Evolutionary conservation across 495 filamentous ascomycete species (phyloP).

Genomic region (Copromyces sp.): DNA sequence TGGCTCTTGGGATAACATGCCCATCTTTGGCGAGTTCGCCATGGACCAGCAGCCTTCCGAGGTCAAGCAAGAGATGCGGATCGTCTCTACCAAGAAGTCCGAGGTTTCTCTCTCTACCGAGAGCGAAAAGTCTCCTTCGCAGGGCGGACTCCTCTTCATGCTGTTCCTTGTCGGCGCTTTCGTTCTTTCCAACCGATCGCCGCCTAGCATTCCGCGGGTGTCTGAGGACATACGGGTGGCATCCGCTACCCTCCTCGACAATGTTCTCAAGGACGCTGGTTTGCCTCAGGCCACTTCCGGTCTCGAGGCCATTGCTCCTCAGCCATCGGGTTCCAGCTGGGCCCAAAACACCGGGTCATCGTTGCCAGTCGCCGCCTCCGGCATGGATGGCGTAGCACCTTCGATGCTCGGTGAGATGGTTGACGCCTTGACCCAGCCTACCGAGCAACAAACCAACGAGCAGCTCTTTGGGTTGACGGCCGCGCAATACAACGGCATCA

Average conservation of each 20-base stretch:
- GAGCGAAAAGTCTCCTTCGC: slow-evolving; percentile 51
- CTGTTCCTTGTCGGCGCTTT: slow-evolving; percentile 95
- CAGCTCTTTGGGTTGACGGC: slow-evolving; percentile 78
- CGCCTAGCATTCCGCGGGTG: slow-evolving; percentile 65
- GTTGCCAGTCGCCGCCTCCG: slow-evolving; percentile 43
- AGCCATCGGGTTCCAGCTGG: slow-evolving; percentile 42
- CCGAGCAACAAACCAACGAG: slow-evolving; percentile 78
- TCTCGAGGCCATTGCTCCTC: slow-evolving; percentile 38
- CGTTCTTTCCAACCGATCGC: slow-evolving; percentile 75
- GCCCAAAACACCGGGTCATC: slow-evolving; percentile 27
- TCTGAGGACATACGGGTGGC: slow-evolving; percentile 90
- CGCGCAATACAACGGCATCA: slow-evolving; percentile 84
- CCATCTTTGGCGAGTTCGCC: slow-evolving; percentile 55
- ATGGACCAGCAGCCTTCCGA: slow-evolving; percentile 34
- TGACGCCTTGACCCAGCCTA: slow-evolving; percentile 62
- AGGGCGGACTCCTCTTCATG: slow-evolving; percentile 61
- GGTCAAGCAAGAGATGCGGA: slow-evolving; percentile 44
- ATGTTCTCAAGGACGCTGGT: slow-evolving; percentile 73
- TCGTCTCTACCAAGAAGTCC: slow-evolving; percentile 47
- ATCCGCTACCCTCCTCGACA: slow-evolving; percentile 80
- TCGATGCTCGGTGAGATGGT: slow-evolving; percentile 68
- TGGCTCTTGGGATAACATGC: slow-evolving; percentile 67
- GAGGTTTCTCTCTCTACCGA: slow-evolving; percentile 41
- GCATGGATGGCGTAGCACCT: slow-evolving; percentile 43
- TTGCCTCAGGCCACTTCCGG: slow-evolving; percentile 39